These are phyloP conservation scores for Cryptosporidium parvum DNA, from an alignment of 169 alveolate species.

Conservation along the genomic window DNA sequence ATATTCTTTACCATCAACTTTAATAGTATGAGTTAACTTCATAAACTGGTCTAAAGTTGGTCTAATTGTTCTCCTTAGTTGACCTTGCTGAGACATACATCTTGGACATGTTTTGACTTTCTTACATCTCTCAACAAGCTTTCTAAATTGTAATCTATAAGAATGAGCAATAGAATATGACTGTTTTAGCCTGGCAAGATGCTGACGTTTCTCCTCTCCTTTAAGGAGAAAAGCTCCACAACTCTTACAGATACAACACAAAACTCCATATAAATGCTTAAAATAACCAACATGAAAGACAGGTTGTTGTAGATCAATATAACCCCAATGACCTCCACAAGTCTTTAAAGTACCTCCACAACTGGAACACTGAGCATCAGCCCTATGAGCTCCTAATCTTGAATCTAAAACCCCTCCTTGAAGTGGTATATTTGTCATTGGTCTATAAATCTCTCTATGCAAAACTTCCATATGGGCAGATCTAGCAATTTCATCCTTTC, in stretches of 20 bases:
- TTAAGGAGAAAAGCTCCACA: conserved; percentile 90
- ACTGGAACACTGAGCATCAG: conserved; percentile 87
- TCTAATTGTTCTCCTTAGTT: conserved; percentile 84
- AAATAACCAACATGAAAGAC: conserved; percentile 98
- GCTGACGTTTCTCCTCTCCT: conserved; percentile 81
- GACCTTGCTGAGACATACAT: conserved; percentile 89
- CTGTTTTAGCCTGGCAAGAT: conserved; percentile 81
- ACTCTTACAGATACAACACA: conserved; percentile 93
- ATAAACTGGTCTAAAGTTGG: conserved; percentile 90
- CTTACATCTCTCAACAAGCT: conserved; percentile 86
- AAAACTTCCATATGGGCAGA: conserved; percentile 83
- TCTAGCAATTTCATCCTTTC: conserved; percentile 83
- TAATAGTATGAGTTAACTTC: conserved; percentile 87
- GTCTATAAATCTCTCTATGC: conserved; percentile 84
- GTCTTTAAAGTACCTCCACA: conserved; percentile 88
- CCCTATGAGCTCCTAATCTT: conserved; percentile 77
- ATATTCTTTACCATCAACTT: conserved; percentile 80
- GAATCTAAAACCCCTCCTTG: conserved; percentile 87
- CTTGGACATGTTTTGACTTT: conserved; percentile 85
- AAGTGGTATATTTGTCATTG: conserved; percentile 82
- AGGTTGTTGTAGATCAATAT: conserved; percentile 94
- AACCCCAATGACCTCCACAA: conserved; percentile 99
- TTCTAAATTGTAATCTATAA: conserved; percentile 86
- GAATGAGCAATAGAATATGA: conserved; percentile 83
- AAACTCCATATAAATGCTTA: conserved; percentile 90